A percentile compares a stretch with the other conserved stretches of the same genome.
Conservation (phyloP, 2,329 filamentous ascomycete genomes). For the Coccinonectria pachysandricola region DNA sequence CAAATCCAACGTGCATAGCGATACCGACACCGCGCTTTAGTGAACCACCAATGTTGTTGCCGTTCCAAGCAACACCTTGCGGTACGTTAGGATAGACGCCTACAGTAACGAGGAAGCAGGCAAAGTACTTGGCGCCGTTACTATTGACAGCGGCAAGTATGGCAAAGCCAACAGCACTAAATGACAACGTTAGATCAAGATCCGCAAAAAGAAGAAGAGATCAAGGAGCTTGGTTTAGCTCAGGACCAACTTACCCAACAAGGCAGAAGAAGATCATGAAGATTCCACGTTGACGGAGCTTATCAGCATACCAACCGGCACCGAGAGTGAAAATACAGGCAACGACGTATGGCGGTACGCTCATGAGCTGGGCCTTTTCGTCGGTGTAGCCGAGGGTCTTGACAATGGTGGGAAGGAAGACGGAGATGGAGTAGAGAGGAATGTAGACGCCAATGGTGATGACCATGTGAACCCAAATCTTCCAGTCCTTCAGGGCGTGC, state of each 20-base stretch:
- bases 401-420: constrained; percentile 29
- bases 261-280: constrained; percentile 29
- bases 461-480: constrained; percentile 43
- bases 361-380: constrained; percentile 28
- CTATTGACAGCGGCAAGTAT: constrained; percentile 23
- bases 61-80: constrained; percentile 46
- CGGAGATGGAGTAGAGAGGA: constrained; percentile 28
- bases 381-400: constrained; percentile 26
- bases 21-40: constrained; percentile 46
- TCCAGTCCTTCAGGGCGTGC: constrained; percentile 50
- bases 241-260: constrained; percentile 25
- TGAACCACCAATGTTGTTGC: constrained; percentile 47
- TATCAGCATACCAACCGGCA: constrained; percentile 33
- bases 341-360: constrained; percentile 27
- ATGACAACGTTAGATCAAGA: constrained; percentile 10
- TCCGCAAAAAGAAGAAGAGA: neutral
- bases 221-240: too few species aligned
- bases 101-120: constrained; percentile 31
- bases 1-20: constrained; percentile 42
- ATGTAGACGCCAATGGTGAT: constrained; percentile 50
- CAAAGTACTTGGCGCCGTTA: constrained; percentile 35
- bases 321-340: constrained; percentile 27
- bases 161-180: constrained; percentile 24
- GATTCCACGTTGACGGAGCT: constrained; percentile 25
- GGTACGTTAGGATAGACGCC: constrained; percentile 44